Conservation (phyloP, 495 filamentous ascomycete species). For the Letharia columbiana region DNA sequence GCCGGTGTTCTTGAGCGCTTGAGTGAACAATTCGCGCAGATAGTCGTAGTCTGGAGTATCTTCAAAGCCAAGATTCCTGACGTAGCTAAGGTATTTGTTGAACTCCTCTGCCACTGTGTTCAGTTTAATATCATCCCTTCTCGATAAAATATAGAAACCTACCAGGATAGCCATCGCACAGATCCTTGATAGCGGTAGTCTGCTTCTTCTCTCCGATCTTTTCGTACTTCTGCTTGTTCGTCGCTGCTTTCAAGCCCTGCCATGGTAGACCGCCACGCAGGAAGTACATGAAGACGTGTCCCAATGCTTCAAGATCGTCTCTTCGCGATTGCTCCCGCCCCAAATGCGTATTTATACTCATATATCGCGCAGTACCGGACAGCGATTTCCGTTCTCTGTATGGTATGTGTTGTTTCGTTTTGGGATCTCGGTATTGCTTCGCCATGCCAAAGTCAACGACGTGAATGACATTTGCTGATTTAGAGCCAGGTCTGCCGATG, state of each 20-base stretch:
- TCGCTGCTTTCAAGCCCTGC: conserved; percentile 98
- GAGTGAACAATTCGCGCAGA: conserved; percentile 89
- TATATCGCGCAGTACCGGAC: conserved; percentile 95
- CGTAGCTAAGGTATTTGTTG: conserved; percentile 93
- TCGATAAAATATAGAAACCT: conserved; percentile 15
- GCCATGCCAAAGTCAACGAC: conserved; percentile 99
- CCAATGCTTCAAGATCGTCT: conserved; percentile 92
- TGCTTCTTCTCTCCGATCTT: conserved; percentile 99
- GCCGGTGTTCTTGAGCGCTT: conserved; percentile 88
- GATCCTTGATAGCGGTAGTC: conserved; percentile 90
- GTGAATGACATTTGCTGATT: conserved; percentile 94
- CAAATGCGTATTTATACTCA: conserved; percentile 99
- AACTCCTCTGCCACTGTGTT: conserved; percentile 63
- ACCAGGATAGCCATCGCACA: conserved; percentile 92
- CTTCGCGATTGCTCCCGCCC: conserved; percentile 92
- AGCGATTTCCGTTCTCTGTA: conserved; percentile 97
- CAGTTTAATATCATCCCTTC: conserved; percentile 20
- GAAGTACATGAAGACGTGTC: conserved; percentile 99
- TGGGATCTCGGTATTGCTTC: conserved; percentile 97
- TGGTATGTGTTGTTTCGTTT: conserved; percentile 98
- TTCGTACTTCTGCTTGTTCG: conserved; percentile 99
- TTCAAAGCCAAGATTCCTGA: conserved; percentile 96
- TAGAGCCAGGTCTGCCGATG: conserved; percentile 86
- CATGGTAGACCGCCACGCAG: conserved; percentile 90
- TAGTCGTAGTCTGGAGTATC: conserved; percentile 99